A percentile compares a stretch with the other conserved stretches of the same genome.
Evolutionary conservation across 78 protist species (phyloP).

Genomic region (slime mould (Dictyostelium discoideum)): DNA sequence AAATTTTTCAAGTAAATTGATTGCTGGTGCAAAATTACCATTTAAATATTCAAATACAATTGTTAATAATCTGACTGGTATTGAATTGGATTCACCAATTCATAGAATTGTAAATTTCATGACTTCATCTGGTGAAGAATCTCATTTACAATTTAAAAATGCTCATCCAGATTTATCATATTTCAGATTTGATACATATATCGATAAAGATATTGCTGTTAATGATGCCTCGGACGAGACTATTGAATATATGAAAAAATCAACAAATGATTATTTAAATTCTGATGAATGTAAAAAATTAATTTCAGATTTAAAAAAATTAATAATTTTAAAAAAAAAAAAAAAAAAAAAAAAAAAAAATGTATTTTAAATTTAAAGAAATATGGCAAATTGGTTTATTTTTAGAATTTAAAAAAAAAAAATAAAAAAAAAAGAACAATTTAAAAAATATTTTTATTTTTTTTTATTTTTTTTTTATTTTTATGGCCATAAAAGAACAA

Average conservation of each 20-base stretch:
- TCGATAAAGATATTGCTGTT: neutral
- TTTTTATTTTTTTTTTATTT: too few relatives aligned
- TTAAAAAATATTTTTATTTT: too few relatives aligned
- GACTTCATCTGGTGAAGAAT: neutral
- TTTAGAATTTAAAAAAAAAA: too few relatives aligned
- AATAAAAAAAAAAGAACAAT: too few relatives aligned
- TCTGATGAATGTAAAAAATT: neutral
- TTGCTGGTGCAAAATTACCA: neutral
- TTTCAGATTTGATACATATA: slow-evolving; percentile 13
- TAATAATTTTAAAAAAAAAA: neutral
- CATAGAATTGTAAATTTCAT: slow-evolving; percentile 3
- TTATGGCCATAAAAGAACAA: too few relatives aligned
- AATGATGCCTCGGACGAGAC: slow-evolving; percentile 30
- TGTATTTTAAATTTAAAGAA: neutral
- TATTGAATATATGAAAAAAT: neutral
- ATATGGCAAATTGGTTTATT: too few relatives aligned
- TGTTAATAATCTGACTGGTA: neutral
- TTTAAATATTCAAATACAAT: neutral
- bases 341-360: neutral
- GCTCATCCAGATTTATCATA: neutral
- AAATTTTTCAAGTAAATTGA: neutral
- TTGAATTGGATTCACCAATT: neutral
- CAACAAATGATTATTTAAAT: neutral
- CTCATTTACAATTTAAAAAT: slow-evolving; percentile 1
- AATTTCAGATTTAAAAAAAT: neutral